These are phyloP conservation scores for Amoebophrya sp. DNA, from an alignment of 169 alveolate genomes.

Conservation along the genomic window DNA sequence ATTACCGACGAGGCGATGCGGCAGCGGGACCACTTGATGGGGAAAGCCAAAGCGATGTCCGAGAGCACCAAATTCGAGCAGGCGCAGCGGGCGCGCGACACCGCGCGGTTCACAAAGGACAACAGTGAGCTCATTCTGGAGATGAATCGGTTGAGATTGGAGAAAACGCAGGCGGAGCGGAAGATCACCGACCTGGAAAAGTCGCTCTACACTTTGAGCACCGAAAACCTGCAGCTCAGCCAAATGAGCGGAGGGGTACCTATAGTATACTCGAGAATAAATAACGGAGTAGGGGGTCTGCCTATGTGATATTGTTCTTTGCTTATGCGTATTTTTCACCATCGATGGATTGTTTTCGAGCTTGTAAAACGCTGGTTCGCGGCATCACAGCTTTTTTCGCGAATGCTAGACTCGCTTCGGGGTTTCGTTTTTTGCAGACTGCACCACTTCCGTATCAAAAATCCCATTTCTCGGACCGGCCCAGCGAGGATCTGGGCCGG, in stretches of 20 bases:
- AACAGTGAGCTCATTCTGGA: background rate
- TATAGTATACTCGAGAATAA: too few relatives aligned
- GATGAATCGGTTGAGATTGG: background rate
- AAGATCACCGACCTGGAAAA: background rate
- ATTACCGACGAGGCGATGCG: background rate
- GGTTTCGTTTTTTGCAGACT: too few relatives aligned
- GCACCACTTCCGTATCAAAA: too few relatives aligned
- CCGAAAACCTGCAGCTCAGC: background rate
- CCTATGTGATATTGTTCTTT: too few relatives aligned
- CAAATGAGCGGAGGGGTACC: background rate
- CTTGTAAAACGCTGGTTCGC: too few relatives aligned
- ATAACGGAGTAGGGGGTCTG: too few relatives aligned
- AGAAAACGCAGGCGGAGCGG: background rate
- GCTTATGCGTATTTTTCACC: too few relatives aligned
- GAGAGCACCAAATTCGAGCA: background rate
- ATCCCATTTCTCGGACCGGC: too few relatives aligned
- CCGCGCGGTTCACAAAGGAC: background rate
- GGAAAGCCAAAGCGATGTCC: background rate
- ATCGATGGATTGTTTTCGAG: too few relatives aligned
- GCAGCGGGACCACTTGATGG: background rate
- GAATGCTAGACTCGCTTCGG: too few relatives aligned
- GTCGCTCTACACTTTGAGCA: background rate
- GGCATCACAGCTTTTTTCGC: too few relatives aligned
- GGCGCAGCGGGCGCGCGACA: background rate
- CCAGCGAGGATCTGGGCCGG: too few relatives aligned